Evolutionary conservation across 345 rosid species (phyloP).

Genomic region (Abelmoschus esculentus): DNA sequence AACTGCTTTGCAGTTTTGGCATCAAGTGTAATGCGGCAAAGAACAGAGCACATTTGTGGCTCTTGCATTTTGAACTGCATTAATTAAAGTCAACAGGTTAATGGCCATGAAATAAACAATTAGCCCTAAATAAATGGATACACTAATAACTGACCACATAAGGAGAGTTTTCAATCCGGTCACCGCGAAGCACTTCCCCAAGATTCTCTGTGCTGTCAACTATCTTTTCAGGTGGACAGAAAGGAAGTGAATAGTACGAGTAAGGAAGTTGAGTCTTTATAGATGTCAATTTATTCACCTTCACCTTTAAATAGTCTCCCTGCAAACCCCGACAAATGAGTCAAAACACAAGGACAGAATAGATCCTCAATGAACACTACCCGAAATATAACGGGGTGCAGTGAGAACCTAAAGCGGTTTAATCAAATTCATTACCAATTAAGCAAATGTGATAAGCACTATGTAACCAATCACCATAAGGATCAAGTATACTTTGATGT

Average conservation of each 20-base stretch:
- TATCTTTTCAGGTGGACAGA: not conserved
- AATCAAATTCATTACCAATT: not conserved
- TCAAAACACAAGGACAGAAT: not conserved
- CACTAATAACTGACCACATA: not conserved
- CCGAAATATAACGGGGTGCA: not conserved
- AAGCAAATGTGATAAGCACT: not conserved
- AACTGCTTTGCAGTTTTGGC: conserved; percentile 58
- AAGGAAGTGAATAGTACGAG: not conserved
- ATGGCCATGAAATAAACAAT: not conserved
- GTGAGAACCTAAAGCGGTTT: not conserved
- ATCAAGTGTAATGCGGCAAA: conserved; percentile 48
- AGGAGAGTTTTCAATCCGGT: not conserved
- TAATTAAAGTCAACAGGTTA: conserved; percentile 15
- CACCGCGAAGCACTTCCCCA: conserved; percentile 63
- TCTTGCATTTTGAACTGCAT: conserved; percentile 87
- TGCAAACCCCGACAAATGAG: not conserved
- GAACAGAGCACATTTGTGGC: conserved; percentile 65
- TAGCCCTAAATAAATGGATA: not conserved
- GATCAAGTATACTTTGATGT: not conserved
- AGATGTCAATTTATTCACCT: not conserved
- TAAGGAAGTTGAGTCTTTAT: conserved; percentile 1
- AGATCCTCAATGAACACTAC: not conserved
- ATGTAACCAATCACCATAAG: not conserved
- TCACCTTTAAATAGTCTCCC: not conserved
- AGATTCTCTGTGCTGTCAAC: conserved; percentile 93